Evolutionary conservation across 192 early-diverging fungal genomes (phyloP), one percentile per base, ranked within the genome.

Genomic region (Podila clonocystis): DNA sequence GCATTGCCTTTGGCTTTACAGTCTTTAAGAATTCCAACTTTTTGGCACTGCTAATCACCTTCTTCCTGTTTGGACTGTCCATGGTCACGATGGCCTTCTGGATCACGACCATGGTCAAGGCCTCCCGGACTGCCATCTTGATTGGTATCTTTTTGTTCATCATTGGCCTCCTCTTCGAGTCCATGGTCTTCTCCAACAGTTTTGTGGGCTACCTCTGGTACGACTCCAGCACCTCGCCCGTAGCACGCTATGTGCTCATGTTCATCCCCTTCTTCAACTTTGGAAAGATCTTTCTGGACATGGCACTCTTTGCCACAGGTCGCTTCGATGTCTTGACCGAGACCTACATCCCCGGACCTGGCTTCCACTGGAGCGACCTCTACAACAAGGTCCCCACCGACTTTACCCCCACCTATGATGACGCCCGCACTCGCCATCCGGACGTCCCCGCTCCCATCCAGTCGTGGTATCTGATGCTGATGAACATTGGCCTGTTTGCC

Each of bases 121-220:
- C 75, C 24, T 76, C 90, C 63, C 72, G 89, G 20, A 88, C 88
- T 3, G 93, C 89, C 22, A 84, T 94, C 34, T 70, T 94, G 65
- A 82, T 91, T 60, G 93, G 93, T 59, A 94, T 94, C 65, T 94
- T 94, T 66, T 48, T 94, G 38, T 94, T 94, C 70, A 90, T 94
- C 34, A 91, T 94, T 74, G 93, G 93, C 4, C 83, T 94, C 26
- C 66, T 94, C 26, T 94, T 94, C 75, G 86, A 93, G 70, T 82
- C 72, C 12, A 86, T 86, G 62, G 83, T 84, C 28, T 89, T 87
- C 55, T 87, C 83, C 68, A 74, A 76, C 52, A 31, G 41, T 19
- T 86, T 58, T 68, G 68, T 86, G 9, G 88, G 85, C 24, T 89
- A 86, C 49, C 69, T 88, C 34, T 89, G 88, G 88, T 89, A 84